Percentiles rank a stretch among this genome's conserved stretches.
These are phyloP conservation scores for Mycena haematopus DNA, from an alignment of 768 basidiomycete genomes.

Conservation along the genomic window DNA sequence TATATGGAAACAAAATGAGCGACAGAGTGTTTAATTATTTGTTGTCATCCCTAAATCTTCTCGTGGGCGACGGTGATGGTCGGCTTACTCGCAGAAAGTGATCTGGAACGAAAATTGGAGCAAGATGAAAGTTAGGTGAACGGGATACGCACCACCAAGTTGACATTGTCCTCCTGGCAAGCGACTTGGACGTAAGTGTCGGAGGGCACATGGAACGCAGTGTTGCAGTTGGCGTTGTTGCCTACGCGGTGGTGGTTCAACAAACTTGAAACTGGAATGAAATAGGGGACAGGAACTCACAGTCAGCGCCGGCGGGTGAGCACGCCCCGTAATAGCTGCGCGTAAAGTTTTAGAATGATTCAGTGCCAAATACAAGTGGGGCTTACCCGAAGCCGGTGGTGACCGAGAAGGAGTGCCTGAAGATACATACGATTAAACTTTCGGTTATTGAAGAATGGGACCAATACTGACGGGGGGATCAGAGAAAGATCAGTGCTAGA, in stretches of 20 bases:
- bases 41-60: no score
- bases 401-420: conserved; percentile 42
- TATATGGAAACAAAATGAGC: no score
- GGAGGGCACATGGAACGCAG: conserved; percentile 38
- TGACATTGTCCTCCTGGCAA: conserved; percentile 41
- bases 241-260: conserved; percentile 30
- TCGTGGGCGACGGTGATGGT: no score
- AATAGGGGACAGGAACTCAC: conserved; percentile 26
- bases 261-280: neutral
- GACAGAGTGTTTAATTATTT: no score
- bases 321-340: conserved; percentile 35
- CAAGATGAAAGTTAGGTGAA: neutral
- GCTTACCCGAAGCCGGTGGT: conserved; percentile 38
- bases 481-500: conserved; percentile 44
- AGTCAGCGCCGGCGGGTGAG: conserved; percentile 36
- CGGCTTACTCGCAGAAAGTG: no score
- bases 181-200: conserved; percentile 41
- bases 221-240: conserved; percentile 36
- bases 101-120: conserved; percentile 4
- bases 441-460: no score
- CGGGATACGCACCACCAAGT: conserved; percentile 18
- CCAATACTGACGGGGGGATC: conserved; percentile 41
- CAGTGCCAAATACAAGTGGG: no score
- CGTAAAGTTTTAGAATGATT: no score
- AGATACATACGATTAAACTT: no score